phyloP scores from a whole-genome alignment of 1,139 yeast genomes.

The Yamadazyma atlantica region DNA sequence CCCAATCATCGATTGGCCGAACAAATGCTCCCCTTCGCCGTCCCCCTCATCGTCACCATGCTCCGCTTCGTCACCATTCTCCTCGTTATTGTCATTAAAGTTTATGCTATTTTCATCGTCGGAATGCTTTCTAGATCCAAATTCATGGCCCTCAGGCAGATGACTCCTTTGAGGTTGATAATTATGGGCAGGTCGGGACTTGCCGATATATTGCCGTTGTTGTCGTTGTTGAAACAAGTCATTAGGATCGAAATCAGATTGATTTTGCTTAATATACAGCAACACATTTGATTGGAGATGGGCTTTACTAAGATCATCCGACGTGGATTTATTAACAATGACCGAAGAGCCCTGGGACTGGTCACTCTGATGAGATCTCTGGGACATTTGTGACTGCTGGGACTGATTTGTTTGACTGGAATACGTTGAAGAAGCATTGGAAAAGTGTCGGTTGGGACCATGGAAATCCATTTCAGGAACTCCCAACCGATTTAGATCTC shows the following conservation, averaged over 20 bases:
- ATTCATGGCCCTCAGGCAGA: neutral
- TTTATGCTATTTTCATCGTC: conserved; percentile 2
- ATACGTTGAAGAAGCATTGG: conserved; percentile 22
- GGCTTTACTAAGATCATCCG: neutral
- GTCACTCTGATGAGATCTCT: conserved; percentile 6
- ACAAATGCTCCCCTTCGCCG: too few species aligned
- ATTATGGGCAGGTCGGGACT: conserved; percentile 14
- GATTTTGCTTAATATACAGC: conserved; percentile 14
- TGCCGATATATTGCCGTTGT: conserved; percentile 28
- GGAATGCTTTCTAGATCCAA: neutral
- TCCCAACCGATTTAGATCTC: neutral
- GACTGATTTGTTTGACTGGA: conserved; percentile 26
- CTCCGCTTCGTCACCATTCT: conserved; percentile 2
- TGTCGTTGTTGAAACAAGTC: conserved; percentile 40
- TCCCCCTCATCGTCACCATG: too few species aligned
- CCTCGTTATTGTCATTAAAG: conserved; percentile 1
- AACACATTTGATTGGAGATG: conserved; percentile 11
- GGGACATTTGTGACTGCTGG: conserved; percentile 11
- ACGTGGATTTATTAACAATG: conserved; percentile 4
- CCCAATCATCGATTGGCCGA: neutral
- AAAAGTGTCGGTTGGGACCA: conserved; percentile 3
- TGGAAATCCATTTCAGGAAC: neutral
- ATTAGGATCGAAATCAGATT: conserved; percentile 29
- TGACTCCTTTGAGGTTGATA: conserved; percentile 1
- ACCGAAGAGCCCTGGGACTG: conserved; percentile 10